Evolutionary conservation across 768 basidiomycete genomes (phyloP), one percentile per base, ranked within the genome.

Genomic region (Boletales sp.): DNA sequence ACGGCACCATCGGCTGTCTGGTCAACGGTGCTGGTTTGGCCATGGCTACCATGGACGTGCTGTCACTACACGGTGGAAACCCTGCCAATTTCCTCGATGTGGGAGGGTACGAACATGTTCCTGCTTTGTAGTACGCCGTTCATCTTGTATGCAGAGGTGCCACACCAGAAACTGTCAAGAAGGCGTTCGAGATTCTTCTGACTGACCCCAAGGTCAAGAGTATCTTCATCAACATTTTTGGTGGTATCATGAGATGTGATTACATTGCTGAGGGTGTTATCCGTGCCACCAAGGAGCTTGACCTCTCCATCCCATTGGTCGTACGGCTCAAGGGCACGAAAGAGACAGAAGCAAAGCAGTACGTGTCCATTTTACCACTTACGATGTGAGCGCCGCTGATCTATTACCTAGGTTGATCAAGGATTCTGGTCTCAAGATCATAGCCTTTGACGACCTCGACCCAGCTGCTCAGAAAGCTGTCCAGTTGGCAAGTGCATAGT

Each of bases 11-110:
- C 53, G 96, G 96, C 28, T 99, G 96, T 74, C 76, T 99, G 46
- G 96, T 99, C 55, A 99, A 99, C 61, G 96, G 96, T 62, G 96
- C 96, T 45, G 96, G 96, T 63, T 75, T 99, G 54, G 96, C 96
- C 44, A 99, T 99, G 96, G 96, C 96, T 34, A 99, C 96, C 49
- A 98, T 99, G 96, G 96, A 99, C 63, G 95, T 98, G n/a, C 79
- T 99, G 49, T 83, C 94, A 42, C 76, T 96, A 45, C 91, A 97
- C 65, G 96, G 96, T 43, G 96, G 92, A 45, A 86, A 94, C 59
- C 96, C 96, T 5, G 96, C 96, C 48, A 98, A 99, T 71, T 99
- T 99, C 81, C 79, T 98, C 53, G 96, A 99, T 61, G 94, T 97
- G 49, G 96, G 96, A 76, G 96, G 93, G 87, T 89, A 52, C 54